Base-by-base conservation (phyloP, 2,329 filamentous ascomycete genomes). In the Colletotrichum lini region DNA sequence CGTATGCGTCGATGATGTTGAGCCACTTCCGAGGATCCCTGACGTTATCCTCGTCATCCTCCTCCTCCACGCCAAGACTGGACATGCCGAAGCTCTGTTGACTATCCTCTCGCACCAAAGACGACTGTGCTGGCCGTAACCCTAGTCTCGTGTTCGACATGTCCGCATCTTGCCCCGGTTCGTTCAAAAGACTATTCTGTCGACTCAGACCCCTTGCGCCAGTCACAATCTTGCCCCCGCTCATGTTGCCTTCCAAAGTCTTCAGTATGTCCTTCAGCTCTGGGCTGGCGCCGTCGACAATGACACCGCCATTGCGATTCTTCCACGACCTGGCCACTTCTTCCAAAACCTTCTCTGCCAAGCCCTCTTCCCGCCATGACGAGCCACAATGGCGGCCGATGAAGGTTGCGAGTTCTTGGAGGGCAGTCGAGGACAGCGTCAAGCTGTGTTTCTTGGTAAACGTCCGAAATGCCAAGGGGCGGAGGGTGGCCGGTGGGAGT, bases 371-470 rank as follows among this genome's bases (percentile, higher is more conserved):
- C 77, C 96, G 90, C 96, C 96, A 99, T 91, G 92, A 94, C 68
- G 95, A 95, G 44, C 96, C 96, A 80, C 96, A 99, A 81, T 98
- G 93, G 76, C 94, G 92, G 13, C 96, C 97, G 64, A 99, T 93
- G 80, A 99, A 99, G 1, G 90, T 88, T 23, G 96, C 95, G 42
- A 99, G 87, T 57, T 93, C 90, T 80, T 96, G 92, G 6, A 99
- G 85, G 0, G 96, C 94, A 0, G 95, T 91, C 0, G 96, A 96
- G 9, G 94, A 95, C 64, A 99, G 89, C 0, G 95, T 98, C 67
- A 99, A 86, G 76, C 96, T 97, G 83, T 99, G 94, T 79, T 98
- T 99, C 82, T 98, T 98, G 2, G 96, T 99, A 75, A 99, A 97
- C 0, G 94, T 97, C 57, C 96, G 91, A 79, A 99, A 98, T 10